Percentiles rank a stretch among this genome's conserved stretches.
Evolutionary conservation across 225 moss, liverwort and hornwort genomes (phyloP).

Genomic region (Physcomitrium patens): DNA sequence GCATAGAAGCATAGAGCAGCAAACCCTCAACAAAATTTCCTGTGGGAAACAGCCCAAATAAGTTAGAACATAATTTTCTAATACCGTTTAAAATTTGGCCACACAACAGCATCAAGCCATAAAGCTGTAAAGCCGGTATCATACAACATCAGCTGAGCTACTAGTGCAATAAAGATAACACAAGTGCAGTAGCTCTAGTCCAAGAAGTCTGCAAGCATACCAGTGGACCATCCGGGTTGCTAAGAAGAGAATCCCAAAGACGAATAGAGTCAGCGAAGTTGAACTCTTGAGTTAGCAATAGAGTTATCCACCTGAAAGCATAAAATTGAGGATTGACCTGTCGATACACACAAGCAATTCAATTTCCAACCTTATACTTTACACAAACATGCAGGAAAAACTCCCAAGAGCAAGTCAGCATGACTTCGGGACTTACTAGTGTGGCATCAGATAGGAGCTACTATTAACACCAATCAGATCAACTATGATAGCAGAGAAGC

Average conservation of each 20-base stretch:
- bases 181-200: neutral
- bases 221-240: constrained; percentile 87
- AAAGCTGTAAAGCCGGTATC: neutral
- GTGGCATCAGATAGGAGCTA: neutral
- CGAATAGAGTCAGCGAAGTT: constrained; percentile 80
- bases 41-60: constrained; percentile 29
- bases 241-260: constrained; percentile 83
- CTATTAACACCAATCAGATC: constrained; percentile 6
- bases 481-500: constrained; percentile 8
- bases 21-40: constrained; percentile 85
- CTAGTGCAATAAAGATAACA: neutral
- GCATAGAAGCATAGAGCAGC: constrained; percentile 89
- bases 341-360: constrained; percentile 12
- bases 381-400: constrained; percentile 5
- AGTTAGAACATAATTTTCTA: neutral
- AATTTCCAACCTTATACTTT: neutral
- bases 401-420: constrained; percentile 7
- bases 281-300: constrained; percentile 84
- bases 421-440: constrained; percentile 5
- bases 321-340: constrained; percentile 96
- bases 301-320: constrained; percentile 91
- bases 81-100: neutral
- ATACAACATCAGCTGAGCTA: neutral
- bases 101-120: constrained; percentile 2
- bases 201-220: constrained; percentile 41